Evolutionary conservation across 768 basidiomycete species (phyloP), one percentile per base, ranked within the genome.

Genomic region (Suillus cothurnatus): DNA sequence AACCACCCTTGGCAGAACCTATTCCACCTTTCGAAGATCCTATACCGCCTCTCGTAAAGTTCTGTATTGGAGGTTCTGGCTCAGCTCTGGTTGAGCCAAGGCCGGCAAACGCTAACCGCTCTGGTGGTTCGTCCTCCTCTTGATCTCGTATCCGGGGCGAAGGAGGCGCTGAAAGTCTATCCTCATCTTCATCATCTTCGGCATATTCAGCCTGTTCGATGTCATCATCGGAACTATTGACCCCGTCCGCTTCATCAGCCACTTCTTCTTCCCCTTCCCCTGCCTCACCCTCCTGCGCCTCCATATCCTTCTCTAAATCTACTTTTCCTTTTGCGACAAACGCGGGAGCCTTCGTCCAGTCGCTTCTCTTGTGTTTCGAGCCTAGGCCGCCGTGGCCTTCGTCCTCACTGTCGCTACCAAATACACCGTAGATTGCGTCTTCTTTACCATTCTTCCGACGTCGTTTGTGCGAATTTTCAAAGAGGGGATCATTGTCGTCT

Each of bases 391-490:
- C 70, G 55, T 71, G 71, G 31, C 77, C 81, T 60, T 90, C 91
- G 26, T 88, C 85, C 28, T 91, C 90, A 68, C 88, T 89, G 62
- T 91, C 87, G 6, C 88, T 86, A 2, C 80, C 90, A 76, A 92
- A 93, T 0, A 91, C 79, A 5, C 92, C 93, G 70, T 93, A 92
- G n/a, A 87, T 76, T 1, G 87, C 87, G 66, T 89, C 88, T 62
- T 94, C 91, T 72, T 88, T 89, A 31, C 81, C 87, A 64, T 86
- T 82, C 75, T 77, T 87, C 66, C 87, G 81, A 66, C 88, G 83
- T 63, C 87, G 85, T 73, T 92, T 94, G 78, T 93, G 93, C 4
- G 92, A 92, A 67, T 92, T 85, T 71, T 88, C 84, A 74, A 93
- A 93, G 9, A 93, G 84, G 39, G 84, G 85, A 70, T 90, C 84